Conservation (phyloP, 2,329 filamentous ascomycete genomes). For the Fusarium metavorans region DNA sequence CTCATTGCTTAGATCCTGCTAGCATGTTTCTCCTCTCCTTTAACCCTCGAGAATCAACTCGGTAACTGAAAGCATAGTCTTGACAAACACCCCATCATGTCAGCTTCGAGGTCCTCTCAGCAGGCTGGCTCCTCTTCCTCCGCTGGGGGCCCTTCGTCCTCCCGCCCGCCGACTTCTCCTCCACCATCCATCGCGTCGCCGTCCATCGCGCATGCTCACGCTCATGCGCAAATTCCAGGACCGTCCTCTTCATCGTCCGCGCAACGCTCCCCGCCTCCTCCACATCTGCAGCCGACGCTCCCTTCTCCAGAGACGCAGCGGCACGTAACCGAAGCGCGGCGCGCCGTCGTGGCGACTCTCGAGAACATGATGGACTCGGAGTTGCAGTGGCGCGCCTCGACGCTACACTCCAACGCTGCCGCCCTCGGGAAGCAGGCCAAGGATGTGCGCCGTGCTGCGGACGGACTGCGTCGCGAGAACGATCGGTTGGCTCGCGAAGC, state of each 20-base stretch:
- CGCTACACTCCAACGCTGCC: conserved; percentile 76
- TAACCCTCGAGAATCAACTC: background rate
- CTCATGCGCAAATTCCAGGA: conserved; percentile 25
- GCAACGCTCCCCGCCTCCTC: conserved; percentile 27
- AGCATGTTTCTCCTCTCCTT: background rate
- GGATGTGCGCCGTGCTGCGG: conserved; percentile 71
- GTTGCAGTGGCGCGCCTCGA: conserved; percentile 74
- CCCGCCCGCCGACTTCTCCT: conserved; percentile 41
- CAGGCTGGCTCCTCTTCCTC: conserved; percentile 20
- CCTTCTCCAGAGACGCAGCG: conserved; percentile 58
- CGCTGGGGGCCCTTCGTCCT: conserved; percentile 32
- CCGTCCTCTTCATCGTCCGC: background rate
- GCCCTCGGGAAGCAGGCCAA: conserved; percentile 76
- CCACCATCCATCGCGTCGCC: conserved; percentile 41
- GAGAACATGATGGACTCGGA: conserved; percentile 78
- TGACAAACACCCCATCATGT: conserved; percentile 11
- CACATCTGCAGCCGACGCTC: conserved; percentile 51
- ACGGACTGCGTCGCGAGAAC: conserved; percentile 71
- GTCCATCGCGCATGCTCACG: conserved; percentile 36
- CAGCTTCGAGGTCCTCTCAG: conserved; percentile 18
- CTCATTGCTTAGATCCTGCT: background rate
- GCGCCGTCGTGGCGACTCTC: conserved; percentile 71
- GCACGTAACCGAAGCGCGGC: conserved; percentile 67
- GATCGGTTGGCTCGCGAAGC: conserved; percentile 74
- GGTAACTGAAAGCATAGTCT: background rate